Conservation (phyloP, 169 alveolate species). For the Plasmodium chabaudi region DNA sequence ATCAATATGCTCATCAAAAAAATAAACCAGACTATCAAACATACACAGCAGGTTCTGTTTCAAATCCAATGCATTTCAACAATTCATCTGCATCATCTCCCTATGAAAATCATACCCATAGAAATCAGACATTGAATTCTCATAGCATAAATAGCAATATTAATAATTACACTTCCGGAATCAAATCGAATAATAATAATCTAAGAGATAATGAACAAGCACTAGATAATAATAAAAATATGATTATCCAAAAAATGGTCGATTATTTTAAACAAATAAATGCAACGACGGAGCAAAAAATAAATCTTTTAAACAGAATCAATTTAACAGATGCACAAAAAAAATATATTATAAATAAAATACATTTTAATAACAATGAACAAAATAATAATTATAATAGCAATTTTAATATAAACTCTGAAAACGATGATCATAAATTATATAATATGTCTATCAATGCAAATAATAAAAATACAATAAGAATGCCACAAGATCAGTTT, state of each 20-base stretch:
- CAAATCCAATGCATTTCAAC: not conserved
- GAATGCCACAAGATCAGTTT: not conserved
- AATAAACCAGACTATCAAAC: too few relatives aligned
- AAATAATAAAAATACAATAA: not conserved
- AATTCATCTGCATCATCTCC: too few relatives aligned
- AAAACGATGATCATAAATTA: not conserved
- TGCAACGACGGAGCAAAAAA: conserved; percentile 23
- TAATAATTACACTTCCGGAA: not conserved
- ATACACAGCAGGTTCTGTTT: not conserved
- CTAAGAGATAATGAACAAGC: not conserved
- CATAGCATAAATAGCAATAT: not conserved
- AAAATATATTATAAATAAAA: not conserved
- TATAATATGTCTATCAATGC: not conserved
- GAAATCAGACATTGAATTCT: not conserved
- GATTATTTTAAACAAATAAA: conserved; percentile 5
- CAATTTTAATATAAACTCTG: not conserved
- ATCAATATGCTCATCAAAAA: not conserved
- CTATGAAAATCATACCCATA: not conserved
- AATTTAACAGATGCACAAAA: conserved; percentile 6
- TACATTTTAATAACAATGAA: not conserved
- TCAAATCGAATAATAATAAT: not conserved
- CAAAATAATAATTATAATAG: not conserved
- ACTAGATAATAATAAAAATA: conserved; percentile 11
- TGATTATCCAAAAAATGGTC: conserved; percentile 20
- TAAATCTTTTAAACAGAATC: not conserved